Evolutionary conservation across 2,329 filamentous ascomycete species (phyloP), one percentile per base, ranked within the genome.

Genomic region (Calonectria pauciramosa): DNA sequence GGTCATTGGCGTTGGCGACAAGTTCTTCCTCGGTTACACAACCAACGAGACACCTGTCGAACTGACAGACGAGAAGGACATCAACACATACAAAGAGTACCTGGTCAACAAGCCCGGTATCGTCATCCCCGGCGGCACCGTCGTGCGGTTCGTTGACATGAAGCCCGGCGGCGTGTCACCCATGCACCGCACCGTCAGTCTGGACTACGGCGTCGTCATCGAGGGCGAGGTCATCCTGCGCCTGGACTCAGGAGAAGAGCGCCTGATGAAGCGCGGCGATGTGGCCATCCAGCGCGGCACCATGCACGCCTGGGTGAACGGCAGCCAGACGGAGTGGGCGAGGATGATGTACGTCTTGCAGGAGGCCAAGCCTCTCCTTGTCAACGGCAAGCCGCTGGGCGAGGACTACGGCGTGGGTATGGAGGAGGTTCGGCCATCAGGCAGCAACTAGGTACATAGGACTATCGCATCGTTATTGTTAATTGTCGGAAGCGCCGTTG

Each of bases 231-330:
- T 92, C 47, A 89, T 91, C 76, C 83, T 91, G 81, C 71, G 88
- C 9, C 80, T 92, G 7, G 90, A 91, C 76, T 80, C 74, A 26
- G 86, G 90, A 1, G 89, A 88, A 74, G 84, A 77, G 68, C 84
- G 85, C 60, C 69, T 84, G 23, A 83, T 84, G 34, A 83, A 84
- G 73, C 83, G 86, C 30, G 90, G 90, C 2, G 90, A 92, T 76
- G 83, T 91, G n/a, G 86, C 86, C 10, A 86, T 92, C 28, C 90
- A 92, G 82, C 84, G 90, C 59, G 90, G 86, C 1, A 91, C 90
- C 8, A 89, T 88, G 83, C 90, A 92, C 80, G 86, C 87, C 36
- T 91, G 89, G 89, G 81, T 84, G 52, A 91, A 91, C 68, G 73
- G 78, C 30, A 86, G 85, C 73, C 73, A 82, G 66, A 87, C 84